A percentile compares a stretch with the other conserved stretches of the same genome.
Evolutionary conservation across 1,139 yeast genomes (phyloP).

Genomic region (Blastobotrys indianensis): DNA sequence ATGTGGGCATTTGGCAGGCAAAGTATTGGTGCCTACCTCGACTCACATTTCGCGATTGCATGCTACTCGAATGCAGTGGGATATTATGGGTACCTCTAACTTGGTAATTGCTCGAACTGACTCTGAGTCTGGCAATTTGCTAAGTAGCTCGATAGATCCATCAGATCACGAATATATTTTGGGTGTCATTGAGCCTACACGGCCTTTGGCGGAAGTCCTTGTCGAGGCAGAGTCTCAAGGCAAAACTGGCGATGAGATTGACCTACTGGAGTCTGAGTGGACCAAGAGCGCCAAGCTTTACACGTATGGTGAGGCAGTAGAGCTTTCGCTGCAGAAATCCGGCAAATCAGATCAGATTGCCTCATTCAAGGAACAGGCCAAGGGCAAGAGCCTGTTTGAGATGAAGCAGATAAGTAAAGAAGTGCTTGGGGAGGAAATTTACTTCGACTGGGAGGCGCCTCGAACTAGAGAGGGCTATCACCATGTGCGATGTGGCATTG

Average conservation of each 20-base stretch:
- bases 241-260: conserved; percentile 33
- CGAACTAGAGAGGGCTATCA: conserved; percentile 54
- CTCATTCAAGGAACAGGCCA: conserved; percentile 27
- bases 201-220: conserved; percentile 45
- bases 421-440: conserved; percentile 32
- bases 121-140: conserved; percentile 50
- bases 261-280: conserved; percentile 43
- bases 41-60: conserved; percentile 51
- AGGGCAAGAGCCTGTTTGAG: conserved; percentile 33
- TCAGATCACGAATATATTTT: conserved; percentile 50
- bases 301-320: conserved; percentile 49
- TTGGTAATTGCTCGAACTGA: conserved; percentile 57
- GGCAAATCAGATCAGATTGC: conserved; percentile 35
- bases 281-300: conserved; percentile 37
- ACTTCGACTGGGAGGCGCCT: conserved; percentile 55
- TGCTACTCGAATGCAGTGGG: conserved; percentile 62
- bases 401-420: conserved; percentile 33
- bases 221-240: conserved; percentile 42
- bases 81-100: conserved; percentile 55
- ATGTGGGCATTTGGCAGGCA: conserved; percentile 61
- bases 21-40: conserved; percentile 56
- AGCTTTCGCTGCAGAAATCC: conserved; percentile 25
- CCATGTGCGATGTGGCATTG: conserved; percentile 45
- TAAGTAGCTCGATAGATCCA: conserved; percentile 52
- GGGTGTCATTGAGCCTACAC: conserved; percentile 41